Conservation (phyloP, 2,329 filamentous ascomycete species). For the Trichophyton equinum region DNA sequence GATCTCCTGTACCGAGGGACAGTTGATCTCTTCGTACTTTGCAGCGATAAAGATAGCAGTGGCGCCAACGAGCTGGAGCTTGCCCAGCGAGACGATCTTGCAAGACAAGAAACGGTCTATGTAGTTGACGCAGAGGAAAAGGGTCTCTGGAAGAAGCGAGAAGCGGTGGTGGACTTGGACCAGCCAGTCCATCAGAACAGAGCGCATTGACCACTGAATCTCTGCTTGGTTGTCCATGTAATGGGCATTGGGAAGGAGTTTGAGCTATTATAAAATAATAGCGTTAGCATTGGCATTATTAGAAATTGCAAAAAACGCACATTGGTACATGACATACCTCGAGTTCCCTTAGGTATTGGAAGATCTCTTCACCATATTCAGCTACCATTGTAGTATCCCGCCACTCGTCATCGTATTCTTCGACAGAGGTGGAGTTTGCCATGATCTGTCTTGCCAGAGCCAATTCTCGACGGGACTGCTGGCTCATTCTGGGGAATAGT, state of each 20-base stretch:
- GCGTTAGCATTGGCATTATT: neutral
- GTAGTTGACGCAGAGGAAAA: slow-evolving; percentile 92
- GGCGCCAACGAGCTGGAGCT: slow-evolving; percentile 89
- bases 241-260: slow-evolving; percentile 72
- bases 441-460: slow-evolving; percentile 55
- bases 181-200: slow-evolving; percentile 94
- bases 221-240: slow-evolving; percentile 98
- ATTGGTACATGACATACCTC: slow-evolving; percentile 49
- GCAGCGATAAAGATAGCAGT: slow-evolving; percentile 92
- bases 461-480: slow-evolving; percentile 60
- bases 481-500: slow-evolving; percentile 59
- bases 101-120: slow-evolving; percentile 90
- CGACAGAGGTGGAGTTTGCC: slow-evolving; percentile 55
- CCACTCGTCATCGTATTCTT: slow-evolving; percentile 65
- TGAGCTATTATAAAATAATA: slow-evolving; percentile 40
- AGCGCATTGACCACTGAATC: slow-evolving; percentile 97
- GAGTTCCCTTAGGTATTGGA: slow-evolving; percentile 75
- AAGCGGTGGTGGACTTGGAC: slow-evolving; percentile 93
- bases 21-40: slow-evolving; percentile 99
- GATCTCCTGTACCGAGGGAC: slow-evolving; percentile 86
- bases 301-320: neutral
- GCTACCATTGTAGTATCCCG: slow-evolving; percentile 97
- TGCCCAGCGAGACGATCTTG: slow-evolving; percentile 89
- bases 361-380: slow-evolving; percentile 93
- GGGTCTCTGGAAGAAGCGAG: slow-evolving; percentile 77